phyloP scores from a whole-genome alignment of 768 basidiomycete species.

The Leccinum subgranulosum region DNA sequence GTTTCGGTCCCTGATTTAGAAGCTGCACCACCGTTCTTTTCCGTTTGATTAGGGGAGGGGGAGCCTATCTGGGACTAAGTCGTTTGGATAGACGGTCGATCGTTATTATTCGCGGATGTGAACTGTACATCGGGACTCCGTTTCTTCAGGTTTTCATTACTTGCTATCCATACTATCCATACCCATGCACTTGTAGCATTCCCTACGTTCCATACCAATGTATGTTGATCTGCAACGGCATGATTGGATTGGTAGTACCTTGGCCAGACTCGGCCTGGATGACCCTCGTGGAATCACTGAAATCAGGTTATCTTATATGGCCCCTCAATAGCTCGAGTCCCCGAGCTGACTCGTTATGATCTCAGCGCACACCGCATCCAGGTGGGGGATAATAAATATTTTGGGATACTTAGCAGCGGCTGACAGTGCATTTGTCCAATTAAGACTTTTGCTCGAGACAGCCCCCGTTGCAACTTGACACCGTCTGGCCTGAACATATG shows the following conservation, averaged over 20 bases:
- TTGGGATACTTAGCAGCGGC: background rate
- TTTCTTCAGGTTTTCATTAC: slow-evolving; percentile 4
- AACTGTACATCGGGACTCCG: slow-evolving; percentile 4
- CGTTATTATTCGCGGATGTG: slow-evolving; percentile 5
- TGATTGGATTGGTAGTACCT: slow-evolving; percentile 5
- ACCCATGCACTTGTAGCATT: background rate
- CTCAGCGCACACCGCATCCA: background rate
- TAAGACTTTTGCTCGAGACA: background rate
- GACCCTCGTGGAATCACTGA: slow-evolving; percentile 2
- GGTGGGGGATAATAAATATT: background rate
- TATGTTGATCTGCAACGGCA: background rate
- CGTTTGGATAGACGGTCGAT: slow-evolving; percentile 7
- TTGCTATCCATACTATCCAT: background rate
- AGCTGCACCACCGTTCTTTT: slow-evolving; percentile 3
- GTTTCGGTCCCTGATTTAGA: slow-evolving; percentile 15
- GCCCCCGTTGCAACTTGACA: background rate
- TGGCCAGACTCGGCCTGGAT: background rate
- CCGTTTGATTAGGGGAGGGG: background rate
- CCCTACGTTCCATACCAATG: background rate
- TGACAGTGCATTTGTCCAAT: background rate
- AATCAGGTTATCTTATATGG: background rate
- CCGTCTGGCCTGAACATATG: background rate
- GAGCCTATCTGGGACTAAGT: slow-evolving; percentile 1
- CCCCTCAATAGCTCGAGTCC: background rate
- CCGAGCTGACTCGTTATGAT: slow-evolving; percentile 1